Base-by-base conservation (phyloP, 2,329 filamentous ascomycete genomes). In the Colletotrichum sp. region DNA sequence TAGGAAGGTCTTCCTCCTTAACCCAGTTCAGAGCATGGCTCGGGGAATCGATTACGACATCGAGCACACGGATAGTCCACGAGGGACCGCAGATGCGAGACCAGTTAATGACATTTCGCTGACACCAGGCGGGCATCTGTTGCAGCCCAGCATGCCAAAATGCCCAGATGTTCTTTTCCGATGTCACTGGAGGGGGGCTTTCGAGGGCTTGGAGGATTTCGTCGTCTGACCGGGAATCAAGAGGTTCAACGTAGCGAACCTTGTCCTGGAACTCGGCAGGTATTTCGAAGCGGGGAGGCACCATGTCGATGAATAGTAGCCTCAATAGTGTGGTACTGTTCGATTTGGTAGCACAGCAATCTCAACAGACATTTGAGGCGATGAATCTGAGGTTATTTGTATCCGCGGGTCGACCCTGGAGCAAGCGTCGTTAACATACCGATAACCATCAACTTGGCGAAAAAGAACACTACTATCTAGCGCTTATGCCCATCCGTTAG, bases 131-230 rank as follows among this genome's bases (percentile, higher is more conserved):
- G 1, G 83, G 84, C 83, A 87, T 85, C 7, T 64, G 36, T 68
- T 34, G 26, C 0, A 85, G 72, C 0, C 87, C 85, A 10, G 81
- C 82, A 67, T 88, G 81, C 86, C 86, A 88, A 71, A 86, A 86
- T 2, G 85, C 85, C 86, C 86, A 88, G 6, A 88, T 82, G 64
- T 88, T 88, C 75, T 85, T 86, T 64, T 87, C 85, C 0, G 84
- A 84, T 2, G 80, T 83, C 48, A 85, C 72, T 7, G 84, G 82
- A 1, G 76, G 79, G 34, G 81, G 82, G 1, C 77, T 69, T 18
- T 74, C 72, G 1, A 86, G 79, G 3, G 79, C 77, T 1, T 75
- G 15, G 3, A 83, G 24, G 12, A 86, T 84, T 2, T 84, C 80
- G 2, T 78, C 70, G 57, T 85, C 83, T 5, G 80, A 77, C 36